A percentile compares a stretch with the other conserved stretches of the same genome.
Evolutionary conservation across 2,329 filamentous ascomycete genomes (phyloP).

Genomic region (Nigrospora sphaerica): DNA sequence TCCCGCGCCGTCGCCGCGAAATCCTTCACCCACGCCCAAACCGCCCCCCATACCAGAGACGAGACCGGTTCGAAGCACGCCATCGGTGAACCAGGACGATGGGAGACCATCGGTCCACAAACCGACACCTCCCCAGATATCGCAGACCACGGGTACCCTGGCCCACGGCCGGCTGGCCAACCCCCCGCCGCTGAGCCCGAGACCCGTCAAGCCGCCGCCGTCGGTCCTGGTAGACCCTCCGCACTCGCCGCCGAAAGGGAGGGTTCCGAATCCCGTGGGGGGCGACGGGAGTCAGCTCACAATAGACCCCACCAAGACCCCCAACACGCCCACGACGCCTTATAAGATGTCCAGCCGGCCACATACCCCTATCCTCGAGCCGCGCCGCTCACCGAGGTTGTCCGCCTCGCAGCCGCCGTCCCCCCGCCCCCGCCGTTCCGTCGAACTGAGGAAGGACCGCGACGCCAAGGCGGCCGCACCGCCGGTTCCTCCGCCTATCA

Average conservation of each 20-base stretch:
- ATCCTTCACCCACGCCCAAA: conserved; percentile 23
- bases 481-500: conserved; percentile 64
- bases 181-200: conserved; percentile 37
- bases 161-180: conserved; percentile 28
- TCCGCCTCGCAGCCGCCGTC: conserved; percentile 48
- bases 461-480: conserved; percentile 28
- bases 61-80: conserved; percentile 16
- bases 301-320: conserved; percentile 34
- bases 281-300: conserved; percentile 36
- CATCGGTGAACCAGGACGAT: conserved; percentile 15
- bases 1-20: conserved; percentile 22
- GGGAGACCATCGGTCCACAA: conserved; percentile 15
- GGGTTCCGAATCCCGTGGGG: conserved; percentile 20
- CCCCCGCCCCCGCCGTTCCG: conserved; percentile 59
- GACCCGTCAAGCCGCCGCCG: conserved; percentile 47
- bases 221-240: conserved; percentile 61
- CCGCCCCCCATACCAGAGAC: conserved; percentile 22
- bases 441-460: conserved; percentile 45
- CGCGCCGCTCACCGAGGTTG: conserved; percentile 39
- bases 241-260: conserved; percentile 55
- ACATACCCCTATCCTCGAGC: conserved; percentile 43
- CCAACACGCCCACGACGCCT: conserved; percentile 32
- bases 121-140: conserved; percentile 4
- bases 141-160: conserved; percentile 10
- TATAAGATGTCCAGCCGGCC: conserved; percentile 50